Base-by-base conservation (phyloP, 1,139 yeast genomes). In the Hemisphaericaspora xylofermentans region DNA sequence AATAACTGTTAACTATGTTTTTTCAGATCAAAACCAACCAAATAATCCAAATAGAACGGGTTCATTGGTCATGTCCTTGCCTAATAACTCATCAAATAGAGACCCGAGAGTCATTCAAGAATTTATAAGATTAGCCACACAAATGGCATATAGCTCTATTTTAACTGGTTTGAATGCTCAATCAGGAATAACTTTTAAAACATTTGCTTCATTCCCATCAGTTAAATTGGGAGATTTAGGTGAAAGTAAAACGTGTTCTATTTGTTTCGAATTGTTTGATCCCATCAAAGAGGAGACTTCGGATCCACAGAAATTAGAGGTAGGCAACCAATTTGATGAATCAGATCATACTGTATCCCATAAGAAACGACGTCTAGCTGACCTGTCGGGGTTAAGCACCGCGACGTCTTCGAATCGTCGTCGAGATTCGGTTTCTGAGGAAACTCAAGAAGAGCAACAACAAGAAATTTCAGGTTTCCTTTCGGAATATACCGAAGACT, bases 121-220 rank as follows among this genome's bases (percentile, higher is more conserved):
- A 43, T 71, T 84, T 44, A 78, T 84, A 10, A 67, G 84, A 25
- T 62, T 83, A 43, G 89, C 89, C 1, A 82, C 89, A 0, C 81
- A 80, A 37, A 74, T 84, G 64, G 89, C 89, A 0, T 71, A 82
- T 53, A 66, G 82, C 27, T 78, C 87, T 15, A 76, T 82, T 24
- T 66, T 78, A 5, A 72, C 74, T 32, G 70, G 56, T 53, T 64
- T 60, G 46, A 65, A 50, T 56, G 72, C 58, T 44, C 65, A 71
- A 25, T 62, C 59, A 33, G 87, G 88, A 7, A 68, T 82, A 3
- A 66, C 83, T 0, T 57, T 70, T 18, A 75, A 74, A 19, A 69
- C 66, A 27, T 83, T 84, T 57, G 73, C 75, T 26, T 63, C 70
- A 5, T 70, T 80, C 44, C 76, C 78, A 2, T 56, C 63, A 0